Conservation (phyloP, 768 basidiomycete species). For the Krasilnikovozyma curviuscula region DNA sequence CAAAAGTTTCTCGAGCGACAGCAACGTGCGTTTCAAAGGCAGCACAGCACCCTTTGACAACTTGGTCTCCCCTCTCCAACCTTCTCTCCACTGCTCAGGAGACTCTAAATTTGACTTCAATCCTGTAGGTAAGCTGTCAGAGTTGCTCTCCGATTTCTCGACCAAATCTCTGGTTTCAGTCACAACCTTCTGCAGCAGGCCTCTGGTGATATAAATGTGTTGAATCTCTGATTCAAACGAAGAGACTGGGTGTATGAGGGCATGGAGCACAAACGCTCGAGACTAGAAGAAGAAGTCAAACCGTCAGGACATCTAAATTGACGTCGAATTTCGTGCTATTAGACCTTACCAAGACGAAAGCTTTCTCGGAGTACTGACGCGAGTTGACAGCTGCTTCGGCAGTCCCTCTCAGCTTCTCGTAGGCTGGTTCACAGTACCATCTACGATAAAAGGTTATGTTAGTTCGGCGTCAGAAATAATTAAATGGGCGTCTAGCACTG, state of each 20-base stretch:
- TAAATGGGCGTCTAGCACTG: slow-evolving; percentile 25
- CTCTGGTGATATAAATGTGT: not conserved
- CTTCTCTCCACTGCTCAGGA: no score
- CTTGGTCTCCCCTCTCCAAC: no score
- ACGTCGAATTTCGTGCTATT: no score
- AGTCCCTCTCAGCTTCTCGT: slow-evolving; percentile 80
- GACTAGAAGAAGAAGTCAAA: slow-evolving; percentile 8
- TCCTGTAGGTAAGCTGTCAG: no score
- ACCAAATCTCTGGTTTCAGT: not conserved
- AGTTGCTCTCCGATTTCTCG: no score
- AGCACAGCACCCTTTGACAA: no score
- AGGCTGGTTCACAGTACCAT: slow-evolving; percentile 84
- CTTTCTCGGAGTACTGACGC: slow-evolving; percentile 1
- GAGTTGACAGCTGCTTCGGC: slow-evolving; percentile 6
- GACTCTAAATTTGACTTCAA: no score
- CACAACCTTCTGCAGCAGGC: not conserved
- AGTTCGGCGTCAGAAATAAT: not conserved
- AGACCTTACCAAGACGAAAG: no score
- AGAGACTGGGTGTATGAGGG: not conserved
- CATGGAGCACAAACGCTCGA: slow-evolving; percentile 10
- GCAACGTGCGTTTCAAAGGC: no score
- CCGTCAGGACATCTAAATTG: no score
- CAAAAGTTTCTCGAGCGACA: no score
- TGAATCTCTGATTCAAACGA: slow-evolving; percentile 2
- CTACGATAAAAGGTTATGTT: slow-evolving; percentile 25